These are phyloP conservation scores for Cytospora chrysosperma DNA, from an alignment of 2,329 filamentous ascomycete genomes.

Conservation along the genomic window DNA sequence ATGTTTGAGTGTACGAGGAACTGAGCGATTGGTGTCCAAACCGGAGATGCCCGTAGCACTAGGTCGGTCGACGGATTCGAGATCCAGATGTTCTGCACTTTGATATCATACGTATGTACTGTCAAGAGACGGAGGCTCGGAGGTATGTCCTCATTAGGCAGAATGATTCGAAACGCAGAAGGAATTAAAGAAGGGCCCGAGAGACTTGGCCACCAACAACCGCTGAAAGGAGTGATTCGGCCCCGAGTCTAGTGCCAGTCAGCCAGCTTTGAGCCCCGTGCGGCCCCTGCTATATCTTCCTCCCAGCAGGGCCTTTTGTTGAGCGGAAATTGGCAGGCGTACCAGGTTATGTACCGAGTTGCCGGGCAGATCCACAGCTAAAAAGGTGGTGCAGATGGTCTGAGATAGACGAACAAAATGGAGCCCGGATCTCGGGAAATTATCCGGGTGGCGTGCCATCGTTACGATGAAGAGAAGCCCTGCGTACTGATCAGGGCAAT, in stretches of 20 bases:
- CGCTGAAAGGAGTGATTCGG: not conserved
- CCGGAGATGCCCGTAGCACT: not conserved
- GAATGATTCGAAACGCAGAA: not conserved
- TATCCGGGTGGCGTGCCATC: not conserved
- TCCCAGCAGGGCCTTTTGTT: slow-evolving; percentile 1
- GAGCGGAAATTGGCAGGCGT: too few species aligned
- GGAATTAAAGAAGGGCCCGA: not conserved
- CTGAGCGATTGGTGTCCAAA: not conserved
- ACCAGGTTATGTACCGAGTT: not conserved
- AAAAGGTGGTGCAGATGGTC: not conserved
- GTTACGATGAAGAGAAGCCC: not conserved
- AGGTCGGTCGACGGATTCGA: not conserved
- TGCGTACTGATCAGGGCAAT: not conserved
- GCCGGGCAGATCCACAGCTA: not conserved
- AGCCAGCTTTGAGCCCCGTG: slow-evolving; percentile 5
- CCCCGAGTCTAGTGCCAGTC: slow-evolving; percentile 1
- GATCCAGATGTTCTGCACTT: not conserved
- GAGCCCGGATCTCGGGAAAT: not conserved
- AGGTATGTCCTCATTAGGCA: not conserved
- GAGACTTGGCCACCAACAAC: not conserved
- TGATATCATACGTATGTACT: not conserved
- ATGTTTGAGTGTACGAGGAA: not conserved
- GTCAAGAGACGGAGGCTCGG: not conserved
- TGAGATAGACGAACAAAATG: not conserved
- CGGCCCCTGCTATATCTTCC: not conserved